Base-by-base conservation (phyloP, 805 yeast genomes). In the Starmerella powellii region DNA sequence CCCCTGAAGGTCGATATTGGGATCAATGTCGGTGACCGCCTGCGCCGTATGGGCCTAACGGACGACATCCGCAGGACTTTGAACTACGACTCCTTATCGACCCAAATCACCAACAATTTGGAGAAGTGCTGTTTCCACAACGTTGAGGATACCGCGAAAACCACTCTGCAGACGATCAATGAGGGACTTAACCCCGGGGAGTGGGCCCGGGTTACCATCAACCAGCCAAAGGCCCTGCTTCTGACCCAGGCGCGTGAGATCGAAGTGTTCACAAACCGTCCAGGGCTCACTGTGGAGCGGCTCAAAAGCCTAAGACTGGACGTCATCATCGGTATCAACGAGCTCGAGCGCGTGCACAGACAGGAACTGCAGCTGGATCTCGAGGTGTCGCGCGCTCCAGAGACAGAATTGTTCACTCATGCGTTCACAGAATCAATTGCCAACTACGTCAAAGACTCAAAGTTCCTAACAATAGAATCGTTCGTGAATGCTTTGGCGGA, bases 381-480 rank as follows among this genome's bases (percentile, higher is more conserved):
- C 15, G 59, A 58, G 6, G 60, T 85, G 21, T 71, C 70, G 39
- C 60, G 76, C 50, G 55, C 52, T 10, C 26, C 39, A 6, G 45
- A 23, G 19, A 44, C 35, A 34, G 52, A 17, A 28, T 45, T 42
- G 31, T 52, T 38, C 39, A 50, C 50, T 31, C 49, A 41, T 21
- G 38, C 40, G 15, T 37, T 42, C 5, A 45, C 44, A 4, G 46
- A 34, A 8, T 11, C 59, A 2, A 68, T 81, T 3, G 65, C 71
- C 0, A 54, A 55, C 0, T 82, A 77, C 53, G 81, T 85, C n/a
- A 94, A 82, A 54, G 57, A 56, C n/a, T 72, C 94, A 1, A 75
- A 76, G 48, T 91, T 84, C 64, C 80, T 83, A 55, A 91, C 99
- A 0, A 93, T 91, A 1, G 99, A 91, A 58, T 95, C 96, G 0